A percentile compares a stretch with the other conserved stretches of the same genome.
These are phyloP conservation scores for Suillus paluster DNA, from an alignment of 768 basidiomycete genomes.

Conservation along the genomic window DNA sequence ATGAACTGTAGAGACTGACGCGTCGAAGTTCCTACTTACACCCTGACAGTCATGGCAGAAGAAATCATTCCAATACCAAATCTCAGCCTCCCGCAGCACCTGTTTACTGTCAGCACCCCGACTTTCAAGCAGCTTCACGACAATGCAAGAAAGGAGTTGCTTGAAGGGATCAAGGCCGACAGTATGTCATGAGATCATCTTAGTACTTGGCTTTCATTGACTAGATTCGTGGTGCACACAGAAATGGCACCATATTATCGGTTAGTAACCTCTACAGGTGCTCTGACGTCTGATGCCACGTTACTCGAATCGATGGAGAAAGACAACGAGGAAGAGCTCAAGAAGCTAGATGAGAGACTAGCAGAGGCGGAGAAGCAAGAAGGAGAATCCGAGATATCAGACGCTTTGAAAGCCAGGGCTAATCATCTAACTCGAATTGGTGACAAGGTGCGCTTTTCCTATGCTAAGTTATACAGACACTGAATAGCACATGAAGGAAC, in stretches of 20 bases:
- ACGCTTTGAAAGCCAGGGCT: constrained; percentile 82
- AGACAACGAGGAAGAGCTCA: constrained; percentile 73
- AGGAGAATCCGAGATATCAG: constrained; percentile 92
- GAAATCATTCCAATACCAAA: constrained; percentile 91
- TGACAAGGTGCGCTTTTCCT: constrained; percentile 55
- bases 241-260: constrained; percentile 91
- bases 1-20: constrained; percentile 33
- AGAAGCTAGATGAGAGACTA: constrained; percentile 75
- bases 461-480: background rate
- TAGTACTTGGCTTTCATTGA: background rate
- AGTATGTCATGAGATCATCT: constrained; percentile 49
- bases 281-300: constrained; percentile 46
- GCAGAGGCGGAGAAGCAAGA: constrained; percentile 88
- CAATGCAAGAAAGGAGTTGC: constrained; percentile 62
- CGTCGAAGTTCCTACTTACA: constrained; percentile 32
- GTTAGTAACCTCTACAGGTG: constrained; percentile 53
- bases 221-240: constrained; percentile 32
- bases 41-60: constrained; percentile 65
- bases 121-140: constrained; percentile 67
- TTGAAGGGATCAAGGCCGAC: constrained; percentile 80
- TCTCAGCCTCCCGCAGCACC: constrained; percentile 76
- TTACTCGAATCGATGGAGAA: constrained; percentile 43
- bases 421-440: constrained; percentile 89
- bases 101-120: constrained; percentile 72
- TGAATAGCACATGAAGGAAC: constrained; percentile 54